These are phyloP conservation scores for Epichloe bromicola DNA, from an alignment of 2,329 filamentous ascomycete species.

Conservation along the genomic window DNA sequence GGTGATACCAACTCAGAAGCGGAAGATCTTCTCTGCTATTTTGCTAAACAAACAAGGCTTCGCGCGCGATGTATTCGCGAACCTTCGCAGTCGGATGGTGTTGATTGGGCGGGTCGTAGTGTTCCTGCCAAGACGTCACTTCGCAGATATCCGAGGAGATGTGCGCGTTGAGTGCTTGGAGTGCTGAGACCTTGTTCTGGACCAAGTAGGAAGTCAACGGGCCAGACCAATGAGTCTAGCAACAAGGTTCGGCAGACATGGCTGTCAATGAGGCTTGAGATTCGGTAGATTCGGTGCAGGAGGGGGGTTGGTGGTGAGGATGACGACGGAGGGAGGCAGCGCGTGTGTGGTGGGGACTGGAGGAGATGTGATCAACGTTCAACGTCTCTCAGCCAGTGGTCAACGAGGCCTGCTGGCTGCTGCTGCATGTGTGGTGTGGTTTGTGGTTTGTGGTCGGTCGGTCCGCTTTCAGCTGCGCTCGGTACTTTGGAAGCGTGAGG, in stretches of 20 bases:
- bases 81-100: not conserved
- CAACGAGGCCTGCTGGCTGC: not conserved
- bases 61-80: not conserved
- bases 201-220: slow-evolving; percentile 9
- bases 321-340: slow-evolving; percentile 5
- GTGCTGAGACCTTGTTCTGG: slow-evolving; percentile 10
- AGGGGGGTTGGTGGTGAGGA: slow-evolving; percentile 1
- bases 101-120: not conserved
- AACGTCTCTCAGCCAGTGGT: not conserved
- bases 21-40: no score
- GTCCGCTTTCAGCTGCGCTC: no score
- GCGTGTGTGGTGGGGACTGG: slow-evolving; percentile 2
- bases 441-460: not conserved
- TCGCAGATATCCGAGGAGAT: not conserved
- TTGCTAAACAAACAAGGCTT: no score
- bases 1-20: no score
- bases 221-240: slow-evolving; percentile 14
- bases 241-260: slow-evolving; percentile 11
- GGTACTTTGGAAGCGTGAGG: no score
- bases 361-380: not conserved
- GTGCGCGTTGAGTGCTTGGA: not conserved
- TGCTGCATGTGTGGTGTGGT: not conserved
- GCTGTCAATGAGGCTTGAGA: slow-evolving; percentile 4
- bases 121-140: slow-evolving; percentile 3
- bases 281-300: not conserved